Evolutionary conservation across 192 early-diverging fungal species (phyloP).

Genomic region (Coemansia sp.): DNA sequence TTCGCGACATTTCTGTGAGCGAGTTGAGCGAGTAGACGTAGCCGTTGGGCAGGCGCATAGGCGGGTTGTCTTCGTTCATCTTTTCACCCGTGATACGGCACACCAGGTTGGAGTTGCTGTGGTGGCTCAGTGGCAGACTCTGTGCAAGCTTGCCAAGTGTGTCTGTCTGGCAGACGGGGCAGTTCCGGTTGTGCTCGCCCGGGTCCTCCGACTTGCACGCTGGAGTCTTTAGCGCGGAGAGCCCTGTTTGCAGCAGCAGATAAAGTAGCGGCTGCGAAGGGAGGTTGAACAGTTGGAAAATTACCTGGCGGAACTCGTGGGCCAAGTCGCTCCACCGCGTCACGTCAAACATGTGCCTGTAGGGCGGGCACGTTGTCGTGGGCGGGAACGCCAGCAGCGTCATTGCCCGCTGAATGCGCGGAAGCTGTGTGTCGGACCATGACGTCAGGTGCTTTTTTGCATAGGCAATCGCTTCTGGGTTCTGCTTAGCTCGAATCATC

Average conservation of each 20-base stretch:
- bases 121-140: slow-evolving; percentile 84
- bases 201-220: slow-evolving; percentile 65
- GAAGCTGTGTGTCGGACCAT: slow-evolving; percentile 71
- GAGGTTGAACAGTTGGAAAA: slow-evolving; percentile 85
- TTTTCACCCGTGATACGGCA: slow-evolving; percentile 87
- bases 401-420: slow-evolving; percentile 86
- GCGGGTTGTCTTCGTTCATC: slow-evolving; percentile 96
- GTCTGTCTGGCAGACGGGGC: slow-evolving; percentile 85
- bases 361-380: slow-evolving; percentile 71
- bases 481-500: slow-evolving; percentile 62
- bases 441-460: slow-evolving; percentile 77
- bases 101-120: slow-evolving; percentile 91
- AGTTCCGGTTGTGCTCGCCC: slow-evolving; percentile 83
- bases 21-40: slow-evolving; percentile 86
- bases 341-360: slow-evolving; percentile 58
- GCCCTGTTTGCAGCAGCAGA: slow-evolving; percentile 89
- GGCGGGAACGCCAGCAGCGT: slow-evolving; percentile 80
- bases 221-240: slow-evolving; percentile 89
- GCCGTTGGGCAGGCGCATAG: slow-evolving; percentile 94
- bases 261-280: slow-evolving; percentile 79
- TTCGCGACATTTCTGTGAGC: slow-evolving; percentile 63
- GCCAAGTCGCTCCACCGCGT: slow-evolving; percentile 75
- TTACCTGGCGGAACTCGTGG: slow-evolving; percentile 76
- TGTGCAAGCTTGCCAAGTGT: slow-evolving; percentile 83
- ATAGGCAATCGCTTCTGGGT: slow-evolving; percentile 76